Percentiles rank a stretch among this genome's conserved stretches.
Evolutionary conservation across 768 basidiomycete genomes (phyloP).

Genomic region (Tremella fuciformis): DNA sequence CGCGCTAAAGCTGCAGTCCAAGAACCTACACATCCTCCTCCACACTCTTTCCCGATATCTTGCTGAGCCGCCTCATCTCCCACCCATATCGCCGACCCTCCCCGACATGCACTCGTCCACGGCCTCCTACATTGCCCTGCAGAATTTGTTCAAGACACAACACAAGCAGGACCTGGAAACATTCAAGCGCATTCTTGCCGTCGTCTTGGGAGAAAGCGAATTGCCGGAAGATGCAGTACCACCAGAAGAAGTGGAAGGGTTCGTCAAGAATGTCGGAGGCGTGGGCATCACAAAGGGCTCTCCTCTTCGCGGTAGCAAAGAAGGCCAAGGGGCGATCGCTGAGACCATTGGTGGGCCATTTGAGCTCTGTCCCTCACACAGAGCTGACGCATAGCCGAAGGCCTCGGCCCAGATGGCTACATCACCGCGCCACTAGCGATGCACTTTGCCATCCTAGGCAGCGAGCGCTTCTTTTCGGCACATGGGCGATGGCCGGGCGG

Average conservation of each 20-base stretch:
- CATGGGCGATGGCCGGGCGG: constrained; percentile 50
- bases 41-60: constrained; percentile 68
- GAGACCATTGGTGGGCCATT: constrained; percentile 44
- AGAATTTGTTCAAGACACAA: constrained; percentile 75
- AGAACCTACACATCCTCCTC: constrained; percentile 76
- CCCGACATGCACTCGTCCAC: constrained; percentile 98
- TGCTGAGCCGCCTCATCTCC: constrained; percentile 57
- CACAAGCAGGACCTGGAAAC: constrained; percentile 55
- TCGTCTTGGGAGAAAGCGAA: constrained; percentile 36
- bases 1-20: constrained; percentile 51
- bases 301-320: constrained; percentile 41
- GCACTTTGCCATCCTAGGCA: constrained; percentile 49
- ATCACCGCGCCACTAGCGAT: constrained; percentile 15
- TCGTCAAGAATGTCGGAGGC: constrained; percentile 53
- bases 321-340: constrained; percentile 25
- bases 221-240: constrained; percentile 41
- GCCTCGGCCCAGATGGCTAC: not conserved
- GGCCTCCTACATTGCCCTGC: constrained; percentile 72
- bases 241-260: constrained; percentile 49
- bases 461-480: constrained; percentile 42
- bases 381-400: constrained; percentile 7
- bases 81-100: constrained; percentile 80
- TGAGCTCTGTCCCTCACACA: not conserved
- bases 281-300: constrained; percentile 51
- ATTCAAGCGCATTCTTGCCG: constrained; percentile 33